Base-by-base conservation (phyloP, 2,329 filamentous ascomycete species). In the Colletotrichum sansevieriae region DNA sequence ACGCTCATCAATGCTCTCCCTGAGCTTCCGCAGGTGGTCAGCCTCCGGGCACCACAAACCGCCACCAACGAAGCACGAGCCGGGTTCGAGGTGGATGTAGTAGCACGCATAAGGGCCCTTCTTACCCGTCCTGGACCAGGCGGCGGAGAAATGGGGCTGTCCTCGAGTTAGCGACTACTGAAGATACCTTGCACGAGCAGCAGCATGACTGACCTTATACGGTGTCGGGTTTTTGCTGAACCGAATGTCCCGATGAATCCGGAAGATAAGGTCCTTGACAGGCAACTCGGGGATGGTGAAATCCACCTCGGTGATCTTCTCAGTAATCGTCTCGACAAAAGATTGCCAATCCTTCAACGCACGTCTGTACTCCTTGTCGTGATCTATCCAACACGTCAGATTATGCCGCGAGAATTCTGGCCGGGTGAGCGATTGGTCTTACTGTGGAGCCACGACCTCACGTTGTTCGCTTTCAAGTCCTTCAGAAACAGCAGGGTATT, bases 61-160 rank as follows among this genome's bases (percentile, higher is more conserved):
- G 54, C 93, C 93, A 66, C 92, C 94, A 47, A 97, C 83, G 73
- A 95, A 92, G 76, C 89, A 91, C 58, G 86, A 82, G 3, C 83
- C 84, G 11, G 94, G 93, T 76, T 95, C 88, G 71, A 93, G 86
- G 78, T 97, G 94, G 20, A 97, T 81, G 80, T 97, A 97, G 81
- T 97, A 97, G 76, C 90, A 91, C 7, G 94, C 94, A 78, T 96
- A 97, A 10, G 92, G 91, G 0, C 93, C 93, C 79, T 97, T 97
- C 63, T 92, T 88, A 20, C 94, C 94, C 0, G 94, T 97, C 20
- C 94, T 90, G 65, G 92, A 96, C 89, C 93, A 97, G 25, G 93
- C 92, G 43, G 92, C 94, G 10, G 92, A 92, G 79, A 95, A 97
- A 80, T 95, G 89, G 62, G 93, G 88, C 90, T 93, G 59, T 29